Evolutionary conservation across 768 basidiomycete species (phyloP), one percentile per base, ranked within the genome.

Genomic region (Cyclocybe cylindracea): DNA sequence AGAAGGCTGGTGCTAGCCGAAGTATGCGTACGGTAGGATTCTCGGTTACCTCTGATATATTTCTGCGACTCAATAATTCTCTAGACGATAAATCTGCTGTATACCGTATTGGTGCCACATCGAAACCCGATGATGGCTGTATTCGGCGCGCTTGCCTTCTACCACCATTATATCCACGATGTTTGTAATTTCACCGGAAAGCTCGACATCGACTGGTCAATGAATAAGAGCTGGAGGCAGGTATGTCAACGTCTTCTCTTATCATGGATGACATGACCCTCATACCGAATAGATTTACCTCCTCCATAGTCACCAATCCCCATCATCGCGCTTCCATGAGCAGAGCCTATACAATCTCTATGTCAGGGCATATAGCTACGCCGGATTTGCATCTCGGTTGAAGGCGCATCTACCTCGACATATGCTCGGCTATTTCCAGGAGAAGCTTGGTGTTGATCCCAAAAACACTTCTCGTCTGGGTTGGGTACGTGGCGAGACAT

Each of bases 41-140:
- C 48, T 50, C 39, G 0, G 16, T 16, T 16, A 13, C 4, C 9
- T 0, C 10, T 29, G 16, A 46, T 35, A 47, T 13, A 40, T 44
- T 8, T 13, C 9, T 36, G 29, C 33, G 4, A 39, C 37, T 39
- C 19, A 39, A n/a, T 41, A 34, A 13, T 3, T 45, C 36, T 13
- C 4, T 33, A 70, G 66, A 62, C 54, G 4, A 49, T 68, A 9
- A 70, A 70, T 42, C 66, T 66, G 2, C 55, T 57, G 1, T 71
- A 70, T 39, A 60, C 61, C 0, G 50, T 56, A 7, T 68, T 65
- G 24, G 67, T 71, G 40, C 61, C 69, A 0, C 67, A 69, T 44
- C 48, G 40, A 19, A 41, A 60, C n/a, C 58, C 65, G 1, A 55
- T 60, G n/a, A 42, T 50, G 35, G 68, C 64, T 43, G 63, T 66